phyloP scores from a whole-genome alignment of 768 basidiomycete genomes.

The Hortiboletus flavorubellus region DNA sequence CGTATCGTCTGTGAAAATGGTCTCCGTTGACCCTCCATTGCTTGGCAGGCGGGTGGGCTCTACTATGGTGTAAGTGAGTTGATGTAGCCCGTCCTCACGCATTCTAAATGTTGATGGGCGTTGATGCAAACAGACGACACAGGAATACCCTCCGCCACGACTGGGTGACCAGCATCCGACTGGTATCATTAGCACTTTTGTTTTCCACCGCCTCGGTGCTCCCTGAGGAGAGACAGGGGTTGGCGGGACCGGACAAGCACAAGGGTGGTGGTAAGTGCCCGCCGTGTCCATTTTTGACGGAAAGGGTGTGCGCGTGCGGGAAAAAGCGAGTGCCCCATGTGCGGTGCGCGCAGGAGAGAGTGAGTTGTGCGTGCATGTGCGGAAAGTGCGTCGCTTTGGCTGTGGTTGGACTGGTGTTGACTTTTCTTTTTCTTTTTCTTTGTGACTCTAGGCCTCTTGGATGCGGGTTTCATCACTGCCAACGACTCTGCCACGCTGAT shows the following conservation, averaged over 20 bases:
- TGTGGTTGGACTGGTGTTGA: neutral
- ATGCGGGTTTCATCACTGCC: constrained; percentile 91
- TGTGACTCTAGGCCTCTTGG: constrained; percentile 48
- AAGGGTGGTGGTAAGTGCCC: constrained; percentile 52
- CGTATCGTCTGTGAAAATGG: too few relatives aligned
- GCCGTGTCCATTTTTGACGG: constrained; percentile 79
- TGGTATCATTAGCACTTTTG: too few relatives aligned
- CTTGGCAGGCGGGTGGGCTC: too few relatives aligned
- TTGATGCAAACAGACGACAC: too few relatives aligned
- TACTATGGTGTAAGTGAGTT: too few relatives aligned
- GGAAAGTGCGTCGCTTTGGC: constrained; percentile 52
- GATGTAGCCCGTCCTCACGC: too few relatives aligned
- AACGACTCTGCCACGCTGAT: constrained; percentile 76
- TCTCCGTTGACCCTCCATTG: too few relatives aligned
- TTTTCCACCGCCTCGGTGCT: too few relatives aligned
- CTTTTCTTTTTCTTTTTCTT: neutral
- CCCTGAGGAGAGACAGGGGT: constrained; percentile 20
- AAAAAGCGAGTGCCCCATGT: constrained; percentile 79
- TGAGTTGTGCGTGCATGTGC: constrained; percentile 82
- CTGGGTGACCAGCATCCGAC: too few relatives aligned
- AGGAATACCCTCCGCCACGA: too few relatives aligned
- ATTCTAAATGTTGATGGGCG: too few relatives aligned
- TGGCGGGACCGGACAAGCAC: neutral
- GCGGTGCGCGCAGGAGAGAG: constrained; percentile 72
- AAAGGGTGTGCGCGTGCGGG: constrained; percentile 84